Conservation (phyloP, 495 filamentous ascomycete species). For the Hypoxylon perforatum region DNA sequence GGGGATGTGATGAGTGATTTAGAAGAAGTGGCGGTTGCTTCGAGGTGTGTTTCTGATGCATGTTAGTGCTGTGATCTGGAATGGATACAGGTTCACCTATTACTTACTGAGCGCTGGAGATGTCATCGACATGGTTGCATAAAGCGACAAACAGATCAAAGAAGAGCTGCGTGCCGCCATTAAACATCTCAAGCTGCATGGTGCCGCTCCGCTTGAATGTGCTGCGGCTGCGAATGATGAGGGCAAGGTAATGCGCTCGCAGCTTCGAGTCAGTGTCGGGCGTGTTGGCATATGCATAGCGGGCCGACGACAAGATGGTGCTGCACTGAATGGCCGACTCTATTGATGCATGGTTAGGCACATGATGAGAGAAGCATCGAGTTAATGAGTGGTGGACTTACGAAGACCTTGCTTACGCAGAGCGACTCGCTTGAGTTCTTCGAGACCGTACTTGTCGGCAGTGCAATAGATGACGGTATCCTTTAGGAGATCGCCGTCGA, state of each 20-base stretch:
- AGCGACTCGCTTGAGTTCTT: slow-evolving; percentile 83
- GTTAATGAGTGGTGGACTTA: slow-evolving; percentile 39
- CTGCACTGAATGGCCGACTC: slow-evolving; percentile 83
- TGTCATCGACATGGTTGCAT: slow-evolving; percentile 85
- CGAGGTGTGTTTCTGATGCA: slow-evolving; percentile 51
- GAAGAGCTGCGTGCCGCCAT: slow-evolving; percentile 81
- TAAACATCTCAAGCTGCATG: slow-evolving; percentile 96
- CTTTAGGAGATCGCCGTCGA: slow-evolving; percentile 76
- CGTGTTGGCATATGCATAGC: slow-evolving; percentile 89
- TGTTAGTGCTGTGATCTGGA: slow-evolving; percentile 1
- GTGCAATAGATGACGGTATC: slow-evolving; percentile 94
- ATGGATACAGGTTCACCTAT: neutral
- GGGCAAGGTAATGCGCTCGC: slow-evolving; percentile 88
- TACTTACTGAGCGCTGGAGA: slow-evolving; percentile 61
- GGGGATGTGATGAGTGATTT: neutral
- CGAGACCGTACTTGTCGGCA: slow-evolving; percentile 81
- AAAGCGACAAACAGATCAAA: slow-evolving; percentile 94
- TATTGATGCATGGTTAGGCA: slow-evolving; percentile 36
- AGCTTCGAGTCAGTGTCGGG: slow-evolving; percentile 89
- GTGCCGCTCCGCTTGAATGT: slow-evolving; percentile 95
- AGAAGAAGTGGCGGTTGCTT: slow-evolving; percentile 51
- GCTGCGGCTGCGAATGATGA: slow-evolving; percentile 84
- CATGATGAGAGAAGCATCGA: neutral
- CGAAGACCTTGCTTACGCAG: slow-evolving; percentile 86
- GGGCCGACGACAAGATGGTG: slow-evolving; percentile 84